Base-by-base conservation (phyloP, 805 yeast species). In the Candida bentonensis region DNA sequence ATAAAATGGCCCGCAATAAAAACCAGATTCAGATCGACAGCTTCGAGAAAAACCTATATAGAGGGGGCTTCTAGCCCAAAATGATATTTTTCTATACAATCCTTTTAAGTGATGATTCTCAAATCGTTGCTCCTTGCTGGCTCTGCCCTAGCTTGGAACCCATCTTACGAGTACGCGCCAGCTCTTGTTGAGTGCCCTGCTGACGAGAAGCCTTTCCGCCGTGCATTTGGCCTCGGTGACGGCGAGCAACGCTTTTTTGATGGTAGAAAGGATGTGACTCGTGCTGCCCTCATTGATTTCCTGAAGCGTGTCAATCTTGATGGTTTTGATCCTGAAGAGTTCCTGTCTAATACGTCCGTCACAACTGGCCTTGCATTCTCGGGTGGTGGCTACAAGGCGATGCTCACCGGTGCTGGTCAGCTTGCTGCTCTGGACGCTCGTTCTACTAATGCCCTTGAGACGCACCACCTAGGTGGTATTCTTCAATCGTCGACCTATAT, bases 371-470 rank as follows among this genome's bases (percentile, higher is more conserved):
- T 64, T 15, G 79, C 86, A 3, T 76, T 79, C 51, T 76, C 85
- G 15, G 96, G 96, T 40, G 96, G 96, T 53, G 96, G 96, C 3
- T 87, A 74, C 55, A 60, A 83, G 43, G 71, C 83, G 5, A 74
- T 78, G 78, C 53, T 78, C 17, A 64, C 67, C 17, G 78, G 75
- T 0, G 80, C 76, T 0, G 84, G 84, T 0, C 66, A 68, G 2
- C 46, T 77, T 3, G 60, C 68, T 3, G 79, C 80, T 0, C 60
- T 69, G 41, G 83, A 77, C 51, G 47, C 44, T 7, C 56, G 79
- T 43, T 68, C 73, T 2, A 57, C 65, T 0, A 56, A 60, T 4
- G 40, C 69, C 2, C 51, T 57, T 3, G 44, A 50, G 7, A 30
- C 41, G 1, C 62, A 66, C 17, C 63, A 58, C 26, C 49, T 76